Base-by-base conservation (phyloP, 352 stramenopile species). In the Phytophthora boehmeriae region DNA sequence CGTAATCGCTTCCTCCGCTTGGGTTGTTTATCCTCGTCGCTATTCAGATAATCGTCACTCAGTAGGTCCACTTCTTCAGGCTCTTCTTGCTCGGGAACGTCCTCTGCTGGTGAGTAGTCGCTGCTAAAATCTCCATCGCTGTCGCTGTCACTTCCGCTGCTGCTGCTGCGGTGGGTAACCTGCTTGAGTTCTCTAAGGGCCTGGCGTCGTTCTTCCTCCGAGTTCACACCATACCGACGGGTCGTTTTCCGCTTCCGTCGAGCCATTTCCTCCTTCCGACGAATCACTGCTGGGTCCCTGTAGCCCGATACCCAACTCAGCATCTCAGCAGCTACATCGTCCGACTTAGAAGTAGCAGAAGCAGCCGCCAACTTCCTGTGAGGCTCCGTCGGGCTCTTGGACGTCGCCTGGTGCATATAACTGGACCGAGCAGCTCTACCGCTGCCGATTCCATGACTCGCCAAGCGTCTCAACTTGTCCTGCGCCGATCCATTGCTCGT, bases 221-320 rank as follows among this genome's bases (percentile, higher is more conserved):
- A 83, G 1, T 54, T 68, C 11, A 73, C 53, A 17, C 80, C 82
- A 14, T 74, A 89, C 5, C 68, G 69, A 14, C 50, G 56, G 0
- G 73, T 66, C 25, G 60, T 49, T 11, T 68, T 76, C 13, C 78
- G 78, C 43, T 76, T 79, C 27, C 73, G 67, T 54, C 75, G 66
- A 11, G 66, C 54, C 63, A 88, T 66, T 8, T 59, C 65, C 59
- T 89, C 80, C 49, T 88, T 89, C 10, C 78, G 76, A 14, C 69
- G 64, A 25, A 92, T 54, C 28, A 90, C 78, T 5, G 77, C 80
- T 4, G 80, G 78, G 46, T 89, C 70, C 1, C 79, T 72, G 30
- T 76, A 73, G 0, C 80, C 78, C 17, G 61, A 66, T 27, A 90
- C 80, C 83, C 83, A 90, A 30, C 60, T 77, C 25, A 73, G 22